A percentile compares a stretch with the other conserved stretches of the same genome.
phyloP scores from a whole-genome alignment of 1,139 yeast genomes.

The Hyphopichia pseudoburtonii region DNA sequence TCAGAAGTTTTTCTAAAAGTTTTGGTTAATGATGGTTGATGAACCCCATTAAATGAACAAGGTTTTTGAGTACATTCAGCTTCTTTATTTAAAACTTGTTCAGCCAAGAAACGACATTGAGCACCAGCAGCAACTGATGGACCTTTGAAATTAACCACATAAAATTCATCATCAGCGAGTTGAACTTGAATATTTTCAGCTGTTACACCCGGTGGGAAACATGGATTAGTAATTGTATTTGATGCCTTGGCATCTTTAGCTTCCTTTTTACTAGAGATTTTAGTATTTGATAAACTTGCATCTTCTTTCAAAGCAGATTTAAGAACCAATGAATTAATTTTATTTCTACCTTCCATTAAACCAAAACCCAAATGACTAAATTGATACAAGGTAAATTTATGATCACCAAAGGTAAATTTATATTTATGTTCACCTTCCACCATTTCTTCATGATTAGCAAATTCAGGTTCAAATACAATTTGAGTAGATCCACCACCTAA shows the following conservation, averaged over 20 bases:
- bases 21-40: constrained; percentile 85
- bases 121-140: constrained; percentile 52
- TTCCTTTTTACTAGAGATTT: constrained; percentile 34
- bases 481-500: constrained; percentile 99
- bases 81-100: constrained; percentile 79
- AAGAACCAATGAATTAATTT: constrained; percentile 64
- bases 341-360: constrained; percentile 88
- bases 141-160: constrained; percentile 73
- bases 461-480: constrained; percentile 92
- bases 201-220: constrained; percentile 74
- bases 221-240: constrained; percentile 65
- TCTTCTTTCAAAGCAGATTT: constrained; percentile 44
- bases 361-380: constrained; percentile 96
- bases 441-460: constrained; percentile 58
- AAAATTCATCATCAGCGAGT: constrained; percentile 44
- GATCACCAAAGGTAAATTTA: constrained; percentile 74
- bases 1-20: constrained; percentile 72
- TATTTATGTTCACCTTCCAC: constrained; percentile 88
- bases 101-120: constrained; percentile 86
- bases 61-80: constrained; percentile 70
- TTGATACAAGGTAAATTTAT: constrained; percentile 83
- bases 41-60: constrained; percentile 95
- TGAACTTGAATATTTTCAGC: constrained; percentile 60
- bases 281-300: constrained; percentile 22
- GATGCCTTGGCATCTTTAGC: constrained; percentile 39